Conservation (phyloP, 352 stramenopile species). For the Phytophthora podocarpi region DNA sequence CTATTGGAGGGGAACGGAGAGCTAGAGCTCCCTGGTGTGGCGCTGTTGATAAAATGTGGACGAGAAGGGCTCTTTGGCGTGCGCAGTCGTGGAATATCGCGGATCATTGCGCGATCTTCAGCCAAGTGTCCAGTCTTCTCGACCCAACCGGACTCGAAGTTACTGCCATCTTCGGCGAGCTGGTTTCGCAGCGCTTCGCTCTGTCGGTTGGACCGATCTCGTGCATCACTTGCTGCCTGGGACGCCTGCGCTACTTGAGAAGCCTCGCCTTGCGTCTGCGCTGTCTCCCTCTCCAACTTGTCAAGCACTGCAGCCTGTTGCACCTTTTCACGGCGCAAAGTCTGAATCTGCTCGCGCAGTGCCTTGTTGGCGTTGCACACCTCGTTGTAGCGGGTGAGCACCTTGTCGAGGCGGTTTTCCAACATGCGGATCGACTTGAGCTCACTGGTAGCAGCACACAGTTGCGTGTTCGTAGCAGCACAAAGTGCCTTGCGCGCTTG, state of each 20-base stretch:
- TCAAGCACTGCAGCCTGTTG: conserved; percentile 77
- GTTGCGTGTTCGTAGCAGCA: conserved; percentile 49
- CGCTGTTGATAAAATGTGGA: conserved; percentile 37
- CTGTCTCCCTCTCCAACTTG: conserved; percentile 85
- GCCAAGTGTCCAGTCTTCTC: conserved; percentile 87
- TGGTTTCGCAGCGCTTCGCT: conserved; percentile 75
- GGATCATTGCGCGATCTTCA: conserved; percentile 77
- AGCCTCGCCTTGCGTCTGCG: conserved; percentile 85
- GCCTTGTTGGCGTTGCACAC: conserved; percentile 85
- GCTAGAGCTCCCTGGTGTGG: conserved; percentile 13
- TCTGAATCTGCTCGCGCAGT: conserved; percentile 80
- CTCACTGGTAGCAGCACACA: conserved; percentile 51
- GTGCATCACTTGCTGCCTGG: conserved; percentile 80
- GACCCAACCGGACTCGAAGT: conserved; percentile 88
- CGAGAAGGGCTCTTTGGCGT: conserved; percentile 65
- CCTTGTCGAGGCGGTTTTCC: conserved; percentile 84
- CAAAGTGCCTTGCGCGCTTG: conserved; percentile 62
- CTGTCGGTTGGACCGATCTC: conserved; percentile 86
- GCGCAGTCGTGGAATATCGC: conserved; percentile 70
- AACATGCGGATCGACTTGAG: conserved; percentile 74
- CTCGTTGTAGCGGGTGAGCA: conserved; percentile 87
- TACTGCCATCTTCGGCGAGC: conserved; percentile 75
- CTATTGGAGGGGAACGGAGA: conserved; percentile 21
- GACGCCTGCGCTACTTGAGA: conserved; percentile 71
- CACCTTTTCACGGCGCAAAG: conserved; percentile 78